A percentile compares a stretch with the other conserved stretches of the same genome.
Conservation (phyloP, 2,329 filamentous ascomycete species). For the Elsinoe fawcettii region DNA sequence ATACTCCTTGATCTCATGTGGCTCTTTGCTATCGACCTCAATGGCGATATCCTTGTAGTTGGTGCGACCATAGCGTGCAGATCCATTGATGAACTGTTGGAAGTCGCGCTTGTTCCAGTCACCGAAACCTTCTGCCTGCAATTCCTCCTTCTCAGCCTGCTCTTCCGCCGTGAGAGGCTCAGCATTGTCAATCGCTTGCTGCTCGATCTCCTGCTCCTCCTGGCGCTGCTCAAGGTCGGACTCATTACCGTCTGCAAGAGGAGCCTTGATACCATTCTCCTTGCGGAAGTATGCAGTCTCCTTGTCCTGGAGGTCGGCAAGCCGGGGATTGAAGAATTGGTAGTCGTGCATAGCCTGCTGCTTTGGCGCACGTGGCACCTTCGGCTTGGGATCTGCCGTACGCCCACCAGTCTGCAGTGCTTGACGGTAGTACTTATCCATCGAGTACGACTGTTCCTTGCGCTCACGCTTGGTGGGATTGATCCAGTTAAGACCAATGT, state of each 20-base stretch:
- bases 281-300: conserved; percentile 95
- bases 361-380: conserved; percentile 90
- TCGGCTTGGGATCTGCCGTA: conserved; percentile 79
- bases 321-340: conserved; percentile 83
- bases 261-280: conserved; percentile 91
- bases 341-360: conserved; percentile 91
- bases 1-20: conserved; percentile 79
- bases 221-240: conserved; percentile 80
- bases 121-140: conserved; percentile 78
- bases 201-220: conserved; percentile 77
- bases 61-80: conserved; percentile 80
- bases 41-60: conserved; percentile 79
- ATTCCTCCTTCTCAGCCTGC: conserved; percentile 71
- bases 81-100: conserved; percentile 95
- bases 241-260: conserved; percentile 78
- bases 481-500: conserved; percentile 92
- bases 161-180: conserved; percentile 83
- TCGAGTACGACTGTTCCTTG: conserved; percentile 95
- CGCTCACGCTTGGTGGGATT: conserved; percentile 97
- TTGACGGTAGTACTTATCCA: conserved; percentile 97
- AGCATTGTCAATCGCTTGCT: conserved; percentile 88
- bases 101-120: conserved; percentile 98
- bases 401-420: conserved; percentile 74
- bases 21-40: conserved; percentile 85
- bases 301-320: conserved; percentile 86